Evolutionary conservation across 495 filamentous ascomycete species (phyloP), one percentile per base, ranked within the genome.

Genomic region (Penicillium ochrochloron): DNA sequence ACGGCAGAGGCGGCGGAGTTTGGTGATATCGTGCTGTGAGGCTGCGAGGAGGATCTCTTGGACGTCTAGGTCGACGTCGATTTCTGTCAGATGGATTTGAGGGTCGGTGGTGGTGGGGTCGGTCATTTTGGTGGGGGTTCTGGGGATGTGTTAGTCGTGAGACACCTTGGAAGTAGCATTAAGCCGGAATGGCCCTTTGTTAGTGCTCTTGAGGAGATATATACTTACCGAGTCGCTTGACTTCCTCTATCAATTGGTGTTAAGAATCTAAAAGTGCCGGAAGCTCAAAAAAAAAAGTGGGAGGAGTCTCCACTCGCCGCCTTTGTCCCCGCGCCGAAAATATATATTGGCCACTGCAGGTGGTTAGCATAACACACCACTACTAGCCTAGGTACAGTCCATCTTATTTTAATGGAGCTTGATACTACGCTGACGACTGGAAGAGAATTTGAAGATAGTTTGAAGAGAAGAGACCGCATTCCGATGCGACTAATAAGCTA

Each of bases 1-100:
- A 65, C 88, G 87, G 54, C 97, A 84, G 10, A 96, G 85, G 41
- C 84, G 83, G 66, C 88, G 89, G n/a, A 99, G 84, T 54, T 88
- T 83, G 12, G 80, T 68, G 66, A 92, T 72, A 76, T 98, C 89
- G 78, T 98, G 95, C 67, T 91, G 83, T 55, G 94, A 91, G 51
- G 94, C 88, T 27, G 90, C 89, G 42, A 94, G 89, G 46, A 97
- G 89, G 69, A 97, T 81, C 61, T 80, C 74, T 75, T 83, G 82
- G 42, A 78, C 60, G 37, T 80, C 69, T 34, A 79, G 66, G 62
- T 83, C 81, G 62, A 82, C 72, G 67, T 82, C 72, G 61, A 80
- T 73, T 44, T 74, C 66, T 12, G 64, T 64, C 46, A 73, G 55
- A 55, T 63, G 61, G 46, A 74, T 60, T 55, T 68, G 53, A 31